Percentiles rank a stretch among this genome's conserved stretches.
Conservation (phyloP, 2,329 filamentous ascomycete species). For the Lachnellula cervina region DNA sequence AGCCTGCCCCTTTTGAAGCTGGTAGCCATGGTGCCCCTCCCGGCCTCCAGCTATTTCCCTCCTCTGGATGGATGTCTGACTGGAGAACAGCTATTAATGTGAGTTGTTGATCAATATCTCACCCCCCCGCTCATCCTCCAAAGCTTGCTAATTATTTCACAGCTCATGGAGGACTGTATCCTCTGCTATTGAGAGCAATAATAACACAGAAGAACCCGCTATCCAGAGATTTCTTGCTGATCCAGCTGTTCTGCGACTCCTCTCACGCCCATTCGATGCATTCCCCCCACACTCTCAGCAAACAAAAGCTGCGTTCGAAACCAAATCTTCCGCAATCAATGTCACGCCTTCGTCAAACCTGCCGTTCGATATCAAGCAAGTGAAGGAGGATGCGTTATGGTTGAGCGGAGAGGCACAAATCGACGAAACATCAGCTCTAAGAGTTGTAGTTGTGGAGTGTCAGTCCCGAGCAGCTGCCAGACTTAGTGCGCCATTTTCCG, state of each 20-base stretch:
- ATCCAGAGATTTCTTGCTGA: conserved; percentile 65
- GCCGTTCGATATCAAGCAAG: conserved; percentile 67
- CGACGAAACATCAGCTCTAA: conserved; percentile 76
- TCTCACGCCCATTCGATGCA: conserved; percentile 63
- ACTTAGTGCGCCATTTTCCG: conserved; percentile 66
- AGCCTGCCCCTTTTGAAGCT: conserved; percentile 39
- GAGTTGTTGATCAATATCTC: conserved; percentile 33
- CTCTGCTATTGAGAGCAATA: conserved; percentile 51
- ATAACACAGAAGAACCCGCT: conserved; percentile 54
- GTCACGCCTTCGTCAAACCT: conserved; percentile 63
- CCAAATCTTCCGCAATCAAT: conserved; percentile 82
- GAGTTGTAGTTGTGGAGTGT: conserved; percentile 76
- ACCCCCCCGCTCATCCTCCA: not conserved
- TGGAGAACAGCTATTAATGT: conserved; percentile 77
- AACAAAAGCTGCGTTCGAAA: conserved; percentile 70
- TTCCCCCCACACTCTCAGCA: conserved; percentile 59
- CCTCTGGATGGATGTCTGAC: conserved; percentile 80
- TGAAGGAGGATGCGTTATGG: conserved; percentile 85
- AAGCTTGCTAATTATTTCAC: conserved; percentile 13
- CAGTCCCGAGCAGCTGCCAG: conserved; percentile 73
- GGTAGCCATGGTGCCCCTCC: conserved; percentile 62
- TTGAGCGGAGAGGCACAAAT: conserved; percentile 72
- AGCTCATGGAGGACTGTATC: conserved; percentile 61
- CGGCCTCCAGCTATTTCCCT: conserved; percentile 72
- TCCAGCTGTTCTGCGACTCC: conserved; percentile 59